These are phyloP conservation scores for Syzygium jambos DNA, from an alignment of 345 rosid genomes.

Conservation along the genomic window DNA sequence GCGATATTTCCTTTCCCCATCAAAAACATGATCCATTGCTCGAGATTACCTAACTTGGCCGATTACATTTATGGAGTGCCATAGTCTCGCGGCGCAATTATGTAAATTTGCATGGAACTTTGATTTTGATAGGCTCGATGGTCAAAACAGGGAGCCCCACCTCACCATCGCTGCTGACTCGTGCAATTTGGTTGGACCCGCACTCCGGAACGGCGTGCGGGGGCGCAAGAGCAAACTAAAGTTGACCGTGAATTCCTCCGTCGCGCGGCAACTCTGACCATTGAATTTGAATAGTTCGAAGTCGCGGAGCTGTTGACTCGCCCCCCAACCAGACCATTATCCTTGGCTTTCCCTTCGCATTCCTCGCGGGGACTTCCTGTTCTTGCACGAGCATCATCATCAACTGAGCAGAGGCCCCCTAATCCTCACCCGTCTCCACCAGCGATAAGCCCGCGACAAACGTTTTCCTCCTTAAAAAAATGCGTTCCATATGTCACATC, in stretches of 20 bases:
- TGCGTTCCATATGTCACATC: neutral
- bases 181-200: neutral
- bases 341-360: neutral
- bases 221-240: neutral
- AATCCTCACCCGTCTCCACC: neutral
- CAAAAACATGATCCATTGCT: neutral
- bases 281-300: neutral
- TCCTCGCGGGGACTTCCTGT: neutral
- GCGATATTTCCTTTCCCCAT: neutral
- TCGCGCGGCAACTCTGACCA: neutral
- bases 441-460: neutral
- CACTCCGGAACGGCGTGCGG: neutral
- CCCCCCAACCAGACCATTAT: neutral
- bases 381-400: neutral
- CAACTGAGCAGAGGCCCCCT: rapidly evolving
- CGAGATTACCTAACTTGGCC: neutral
- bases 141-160: neutral
- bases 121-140: neutral
- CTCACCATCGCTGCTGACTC: neutral
- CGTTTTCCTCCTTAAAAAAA: neutral
- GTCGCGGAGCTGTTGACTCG: neutral
- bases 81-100: neutral
- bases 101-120: neutral
- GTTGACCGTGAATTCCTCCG: neutral
- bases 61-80: neutral